These are phyloP conservation scores for Tephrocybe sp. DNA, from an alignment of 768 basidiomycete species.

Conservation along the genomic window DNA sequence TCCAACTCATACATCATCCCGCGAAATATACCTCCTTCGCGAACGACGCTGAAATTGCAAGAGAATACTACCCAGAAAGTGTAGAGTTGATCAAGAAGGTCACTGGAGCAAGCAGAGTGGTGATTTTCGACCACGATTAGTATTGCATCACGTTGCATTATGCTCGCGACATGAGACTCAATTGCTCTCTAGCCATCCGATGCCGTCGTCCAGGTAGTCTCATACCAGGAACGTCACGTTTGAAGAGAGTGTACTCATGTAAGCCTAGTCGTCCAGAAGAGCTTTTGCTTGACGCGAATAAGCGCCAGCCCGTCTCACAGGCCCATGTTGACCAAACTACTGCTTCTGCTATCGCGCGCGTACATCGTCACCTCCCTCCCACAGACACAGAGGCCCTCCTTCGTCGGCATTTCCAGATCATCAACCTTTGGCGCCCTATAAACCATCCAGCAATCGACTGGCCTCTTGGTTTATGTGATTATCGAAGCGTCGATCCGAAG, in stretches of 20 bases:
- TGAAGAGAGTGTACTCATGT: not conserved
- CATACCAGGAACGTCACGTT: too few species aligned
- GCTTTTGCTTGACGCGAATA: constrained; percentile 27
- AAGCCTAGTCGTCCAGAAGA: not conserved
- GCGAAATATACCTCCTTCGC: constrained; percentile 43
- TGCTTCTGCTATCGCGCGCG: constrained; percentile 39
- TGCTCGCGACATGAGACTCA: too few species aligned
- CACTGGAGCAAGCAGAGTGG: constrained; percentile 54
- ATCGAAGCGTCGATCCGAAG: constrained; percentile 36
- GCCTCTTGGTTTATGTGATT: constrained; percentile 54
- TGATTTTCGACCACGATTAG: constrained; percentile 65
- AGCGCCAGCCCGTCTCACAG: constrained; percentile 43
- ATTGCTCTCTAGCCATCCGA: constrained; percentile 24
- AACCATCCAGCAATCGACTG: constrained; percentile 42
- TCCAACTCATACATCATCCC: constrained; percentile 31
- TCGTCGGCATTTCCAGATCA: constrained; percentile 50
- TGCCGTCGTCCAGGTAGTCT: constrained; percentile 37
- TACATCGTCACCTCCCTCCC: constrained; percentile 48
- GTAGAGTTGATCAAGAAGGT: constrained; percentile 51
- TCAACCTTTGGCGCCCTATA: constrained; percentile 63
- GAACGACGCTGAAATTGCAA: constrained; percentile 42
- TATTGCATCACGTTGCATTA: too few species aligned
- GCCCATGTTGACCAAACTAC: constrained; percentile 55
- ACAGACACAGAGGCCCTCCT: constrained; percentile 41
- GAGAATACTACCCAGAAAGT: constrained; percentile 58